Evolutionary conservation across 2,329 filamentous ascomycete genomes (phyloP).

Genomic region (Tympanopsis confertula): DNA sequence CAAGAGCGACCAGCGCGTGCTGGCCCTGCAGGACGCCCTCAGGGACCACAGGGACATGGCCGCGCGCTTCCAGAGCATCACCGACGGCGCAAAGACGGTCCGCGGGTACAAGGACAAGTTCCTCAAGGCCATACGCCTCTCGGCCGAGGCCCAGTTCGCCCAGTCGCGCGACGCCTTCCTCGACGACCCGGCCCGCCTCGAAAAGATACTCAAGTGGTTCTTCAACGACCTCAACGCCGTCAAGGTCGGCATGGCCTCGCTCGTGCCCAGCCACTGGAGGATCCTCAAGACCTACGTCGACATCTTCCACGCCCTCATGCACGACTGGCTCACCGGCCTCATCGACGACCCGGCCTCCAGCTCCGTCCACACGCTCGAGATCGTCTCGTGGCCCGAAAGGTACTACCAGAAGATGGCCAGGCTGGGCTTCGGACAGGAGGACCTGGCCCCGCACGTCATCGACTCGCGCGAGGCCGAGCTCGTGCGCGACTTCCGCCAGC

Average conservation of each 20-base stretch:
- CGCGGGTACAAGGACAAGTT: slow-evolving; percentile 97
- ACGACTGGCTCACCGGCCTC: slow-evolving; percentile 74
- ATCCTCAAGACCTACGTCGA: slow-evolving; percentile 82
- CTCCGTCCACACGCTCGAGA: slow-evolving; percentile 77
- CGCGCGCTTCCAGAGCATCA: slow-evolving; percentile 86
- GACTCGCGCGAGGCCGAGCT: slow-evolving; percentile 84
- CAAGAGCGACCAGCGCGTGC: slow-evolving; percentile 84
- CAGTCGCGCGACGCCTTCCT: slow-evolving; percentile 64
- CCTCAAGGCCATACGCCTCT: slow-evolving; percentile 64
- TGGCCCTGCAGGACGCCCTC: slow-evolving; percentile 85
- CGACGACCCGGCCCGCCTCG: slow-evolving; percentile 69
- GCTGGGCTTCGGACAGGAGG: slow-evolving; percentile 65
- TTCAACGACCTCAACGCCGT: slow-evolving; percentile 97
- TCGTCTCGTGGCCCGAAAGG: slow-evolving; percentile 88
- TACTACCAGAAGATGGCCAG: slow-evolving; percentile 95
- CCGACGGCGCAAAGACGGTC: slow-evolving; percentile 79
- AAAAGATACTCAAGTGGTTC: slow-evolving; percentile 87
- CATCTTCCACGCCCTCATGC: slow-evolving; percentile 91
- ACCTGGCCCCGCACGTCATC: slow-evolving; percentile 76
- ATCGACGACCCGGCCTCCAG: slow-evolving; percentile 78
- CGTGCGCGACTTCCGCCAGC: slow-evolving; percentile 82
- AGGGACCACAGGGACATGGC: slow-evolving; percentile 94
- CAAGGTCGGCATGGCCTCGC: slow-evolving; percentile 76
- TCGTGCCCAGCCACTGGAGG: slow-evolving; percentile 95
- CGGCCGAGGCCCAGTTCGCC: slow-evolving; percentile 64